These are phyloP conservation scores for Crassisporium funariophilum DNA, from an alignment of 768 basidiomycete species.

Conservation along the genomic window DNA sequence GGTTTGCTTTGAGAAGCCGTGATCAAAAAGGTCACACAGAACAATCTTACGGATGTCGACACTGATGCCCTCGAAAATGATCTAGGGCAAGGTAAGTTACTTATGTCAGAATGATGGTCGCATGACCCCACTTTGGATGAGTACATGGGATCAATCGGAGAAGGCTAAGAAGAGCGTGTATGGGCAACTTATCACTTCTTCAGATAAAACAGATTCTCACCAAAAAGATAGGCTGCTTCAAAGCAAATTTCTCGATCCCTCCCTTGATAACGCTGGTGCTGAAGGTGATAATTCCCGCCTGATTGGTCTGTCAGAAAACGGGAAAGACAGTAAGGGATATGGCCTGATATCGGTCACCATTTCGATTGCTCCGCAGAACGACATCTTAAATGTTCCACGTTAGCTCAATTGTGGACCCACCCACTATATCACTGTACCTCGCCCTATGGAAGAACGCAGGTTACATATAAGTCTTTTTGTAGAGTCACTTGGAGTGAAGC, in stretches of 20 bases:
- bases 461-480: neutral
- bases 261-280: constrained; percentile 73
- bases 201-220: constrained; percentile 33
- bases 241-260: constrained; percentile 70
- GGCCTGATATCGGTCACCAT: constrained; percentile 45
- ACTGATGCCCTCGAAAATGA: constrained; percentile 76
- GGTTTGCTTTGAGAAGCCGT: constrained; percentile 1
- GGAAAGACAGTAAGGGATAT: constrained; percentile 1
- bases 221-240: constrained; percentile 77
- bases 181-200: neutral
- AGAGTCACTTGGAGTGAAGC: neutral
- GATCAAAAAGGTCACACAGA: neutral
- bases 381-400: constrained; percentile 48
- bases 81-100: constrained; percentile 30
- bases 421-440: constrained; percentile 42
- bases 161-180: constrained; percentile 57
- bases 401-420: neutral
- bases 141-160: constrained; percentile 75
- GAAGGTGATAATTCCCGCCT: constrained; percentile 76
- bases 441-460: constrained; percentile 40
- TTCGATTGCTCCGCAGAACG: constrained; percentile 79
- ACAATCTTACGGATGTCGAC: constrained; percentile 62
- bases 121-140: constrained; percentile 52
- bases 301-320: neutral
- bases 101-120: neutral